phyloP scores from a whole-genome alignment of 2,329 filamentous ascomycete genomes.

The Macroventuria anomochaeta region DNA sequence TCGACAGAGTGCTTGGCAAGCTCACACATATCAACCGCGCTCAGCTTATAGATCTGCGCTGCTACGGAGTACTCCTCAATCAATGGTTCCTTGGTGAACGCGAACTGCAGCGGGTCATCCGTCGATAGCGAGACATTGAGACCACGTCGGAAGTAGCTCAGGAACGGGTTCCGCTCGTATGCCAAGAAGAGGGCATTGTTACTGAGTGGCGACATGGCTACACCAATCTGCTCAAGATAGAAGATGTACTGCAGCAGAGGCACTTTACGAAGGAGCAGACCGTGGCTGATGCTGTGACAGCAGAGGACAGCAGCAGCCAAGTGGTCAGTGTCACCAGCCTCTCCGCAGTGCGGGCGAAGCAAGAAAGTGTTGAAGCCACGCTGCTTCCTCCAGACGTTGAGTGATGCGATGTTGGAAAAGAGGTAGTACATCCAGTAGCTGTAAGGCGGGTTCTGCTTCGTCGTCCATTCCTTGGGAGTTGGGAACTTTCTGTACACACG shows the following conservation, averaged over 20 bases:
- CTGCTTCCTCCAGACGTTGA: constrained; percentile 89
- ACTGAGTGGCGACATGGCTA: constrained; percentile 98
- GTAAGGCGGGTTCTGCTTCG: constrained; percentile 95
- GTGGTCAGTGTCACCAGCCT: constrained; percentile 96
- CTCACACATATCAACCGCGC: constrained; percentile 97
- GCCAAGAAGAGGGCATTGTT: constrained; percentile 97
- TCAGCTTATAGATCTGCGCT: constrained; percentile 97
- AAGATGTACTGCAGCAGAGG: constrained; percentile 95
- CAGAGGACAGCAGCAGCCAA: constrained; percentile 88
- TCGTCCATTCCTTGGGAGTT: constrained; percentile 84
- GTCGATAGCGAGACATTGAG: constrained; percentile 96
- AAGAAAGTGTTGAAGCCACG: constrained; percentile 96
- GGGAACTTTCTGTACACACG: constrained; percentile 96
- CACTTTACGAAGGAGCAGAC: constrained; percentile 89
- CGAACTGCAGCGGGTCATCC: constrained; percentile 96
- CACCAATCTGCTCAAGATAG: constrained; percentile 96
- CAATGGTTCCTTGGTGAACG: constrained; percentile 95
- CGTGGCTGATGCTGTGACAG: constrained; percentile 96
- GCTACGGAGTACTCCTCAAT: constrained; percentile 99
- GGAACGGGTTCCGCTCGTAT: constrained; percentile 95
- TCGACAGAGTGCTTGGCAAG: constrained; percentile 93
- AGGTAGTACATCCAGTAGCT: constrained; percentile 99
- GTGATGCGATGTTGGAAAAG: constrained; percentile 89
- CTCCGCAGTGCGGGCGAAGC: constrained; percentile 91
- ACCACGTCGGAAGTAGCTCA: constrained; percentile 93